Evolutionary conservation across 2,329 filamentous ascomycete genomes (phyloP).

Genomic region (Fusarium domesticum): DNA sequence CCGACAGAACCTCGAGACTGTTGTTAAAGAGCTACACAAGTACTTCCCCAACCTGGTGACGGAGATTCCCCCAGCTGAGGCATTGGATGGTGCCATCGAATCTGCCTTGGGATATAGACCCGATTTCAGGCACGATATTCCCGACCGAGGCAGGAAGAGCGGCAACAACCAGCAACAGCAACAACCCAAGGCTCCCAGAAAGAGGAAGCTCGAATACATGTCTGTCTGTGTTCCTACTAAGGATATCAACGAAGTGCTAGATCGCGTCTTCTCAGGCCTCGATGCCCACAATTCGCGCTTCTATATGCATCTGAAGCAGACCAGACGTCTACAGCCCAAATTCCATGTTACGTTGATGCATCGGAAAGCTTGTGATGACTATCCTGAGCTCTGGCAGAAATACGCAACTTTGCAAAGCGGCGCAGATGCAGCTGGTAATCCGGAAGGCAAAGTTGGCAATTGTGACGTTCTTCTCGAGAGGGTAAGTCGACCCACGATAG

Average conservation of each 20-base stretch:
- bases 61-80: constrained; percentile 65
- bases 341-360: constrained; percentile 97
- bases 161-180: constrained; percentile 31
- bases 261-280: constrained; percentile 63
- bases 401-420: constrained; percentile 61
- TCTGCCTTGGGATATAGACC: constrained; percentile 75
- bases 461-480: constrained; percentile 64
- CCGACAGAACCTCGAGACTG: constrained; percentile 77
- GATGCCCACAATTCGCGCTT: constrained; percentile 50
- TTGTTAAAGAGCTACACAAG: constrained; percentile 69
- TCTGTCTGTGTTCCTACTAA: constrained; percentile 45
- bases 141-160: constrained; percentile 49
- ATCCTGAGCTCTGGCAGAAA: constrained; percentile 71
- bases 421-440: constrained; percentile 34
- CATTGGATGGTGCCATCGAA: constrained; percentile 77
- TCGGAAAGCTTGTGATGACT: constrained; percentile 57
- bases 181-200: constrained; percentile 28
- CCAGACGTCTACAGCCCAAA: constrained; percentile 71
- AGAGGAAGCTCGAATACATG: constrained; percentile 55
- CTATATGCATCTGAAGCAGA: constrained; percentile 71
- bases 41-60: constrained; percentile 74
- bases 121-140: constrained; percentile 71
- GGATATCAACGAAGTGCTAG: constrained; percentile 54
- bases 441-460: constrained; percentile 50
- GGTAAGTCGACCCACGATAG: constrained; percentile 34